phyloP scores from a whole-genome alignment of 352 stramenopile genomes.

The Plasmopara viticola region DNA sequence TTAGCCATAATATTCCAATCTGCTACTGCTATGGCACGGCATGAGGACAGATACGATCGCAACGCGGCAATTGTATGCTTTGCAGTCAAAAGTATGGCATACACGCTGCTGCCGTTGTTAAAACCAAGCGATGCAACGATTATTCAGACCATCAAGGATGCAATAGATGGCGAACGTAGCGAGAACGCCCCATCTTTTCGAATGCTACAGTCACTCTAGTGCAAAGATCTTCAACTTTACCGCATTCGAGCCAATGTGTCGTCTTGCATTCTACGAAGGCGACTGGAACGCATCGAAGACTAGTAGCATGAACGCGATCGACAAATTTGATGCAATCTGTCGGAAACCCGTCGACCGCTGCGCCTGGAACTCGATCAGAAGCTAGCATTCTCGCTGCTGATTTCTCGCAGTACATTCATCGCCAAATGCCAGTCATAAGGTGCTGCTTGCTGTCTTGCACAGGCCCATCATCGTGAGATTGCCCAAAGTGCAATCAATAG shows the following conservation, averaged over 20 bases:
- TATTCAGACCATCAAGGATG: neutral
- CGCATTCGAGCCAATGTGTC: conserved; percentile 26
- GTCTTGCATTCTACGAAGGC: conserved; percentile 27
- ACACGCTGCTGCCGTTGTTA: conserved; percentile 17
- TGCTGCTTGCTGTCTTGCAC: conserved; percentile 34
- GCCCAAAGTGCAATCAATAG: conserved; percentile 27
- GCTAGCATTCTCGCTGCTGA: conserved; percentile 29
- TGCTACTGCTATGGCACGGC: conserved; percentile 17
- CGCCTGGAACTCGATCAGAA: conserved; percentile 31
- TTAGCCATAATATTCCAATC: conserved; percentile 29
- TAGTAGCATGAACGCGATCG: conserved; percentile 20
- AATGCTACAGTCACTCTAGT: conserved; percentile 7
- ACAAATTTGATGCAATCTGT: conserved; percentile 8
- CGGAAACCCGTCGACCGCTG: conserved; percentile 6
- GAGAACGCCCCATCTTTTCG: neutral
- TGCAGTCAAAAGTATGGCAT: conserved; percentile 27
- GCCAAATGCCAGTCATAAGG: conserved; percentile 34
- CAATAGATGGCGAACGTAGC: neutral
- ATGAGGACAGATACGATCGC: conserved; percentile 28
- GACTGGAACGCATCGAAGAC: conserved; percentile 29
- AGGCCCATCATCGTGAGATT: conserved; percentile 21
- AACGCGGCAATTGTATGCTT: conserved; percentile 14
- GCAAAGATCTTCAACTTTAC: conserved; percentile 24
- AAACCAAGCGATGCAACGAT: neutral
- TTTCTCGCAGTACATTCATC: conserved; percentile 28